Percentiles rank a stretch among this genome's conserved stretches.
Evolutionary conservation across 1,139 yeast species (phyloP).

Genomic region (Nematodospora anomalae): DNA sequence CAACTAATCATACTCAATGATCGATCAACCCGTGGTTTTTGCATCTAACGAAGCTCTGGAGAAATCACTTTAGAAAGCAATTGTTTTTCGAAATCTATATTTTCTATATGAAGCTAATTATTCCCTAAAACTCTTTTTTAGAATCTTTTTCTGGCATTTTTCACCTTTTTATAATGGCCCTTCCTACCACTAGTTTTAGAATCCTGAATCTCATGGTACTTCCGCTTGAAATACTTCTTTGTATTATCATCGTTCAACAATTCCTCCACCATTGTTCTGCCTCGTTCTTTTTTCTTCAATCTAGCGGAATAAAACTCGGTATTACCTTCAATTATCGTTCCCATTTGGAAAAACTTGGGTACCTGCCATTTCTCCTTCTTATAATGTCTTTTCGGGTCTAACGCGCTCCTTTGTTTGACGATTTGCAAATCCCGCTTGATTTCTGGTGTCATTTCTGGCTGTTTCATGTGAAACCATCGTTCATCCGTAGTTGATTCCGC

Average conservation of each 20-base stretch:
- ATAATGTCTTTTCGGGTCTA: constrained; percentile 95
- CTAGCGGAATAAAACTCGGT: constrained; percentile 78
- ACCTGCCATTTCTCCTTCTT: constrained; percentile 80
- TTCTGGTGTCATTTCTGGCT: constrained; percentile 72
- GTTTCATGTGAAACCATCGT: constrained; percentile 84
- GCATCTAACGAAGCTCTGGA: too few relatives aligned
- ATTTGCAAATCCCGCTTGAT: constrained; percentile 76
- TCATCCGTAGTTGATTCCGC: constrained; percentile 46
- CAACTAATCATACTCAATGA: too few relatives aligned
- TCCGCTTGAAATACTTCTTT: constrained; percentile 77
- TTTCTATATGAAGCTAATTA: too few relatives aligned
- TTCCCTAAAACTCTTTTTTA: constrained; percentile 17
- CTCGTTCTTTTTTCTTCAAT: constrained; percentile 68
- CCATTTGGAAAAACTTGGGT: constrained; percentile 84
- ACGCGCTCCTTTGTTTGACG: constrained; percentile 81
- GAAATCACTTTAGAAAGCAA: too few relatives aligned
- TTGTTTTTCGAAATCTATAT: too few relatives aligned
- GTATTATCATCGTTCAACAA: constrained; percentile 72
- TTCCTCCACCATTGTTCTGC: constrained; percentile 78
- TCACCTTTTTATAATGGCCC: constrained; percentile 63
- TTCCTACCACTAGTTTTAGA: constrained; percentile 76
- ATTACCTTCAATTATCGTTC: constrained; percentile 82
- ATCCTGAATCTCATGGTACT: constrained; percentile 75
- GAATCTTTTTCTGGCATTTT: constrained; percentile 59
- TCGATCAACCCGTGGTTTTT: too few relatives aligned